phyloP scores from a whole-genome alignment of 345 rosid genomes.

The Eucalyptus leucophloia region DNA sequence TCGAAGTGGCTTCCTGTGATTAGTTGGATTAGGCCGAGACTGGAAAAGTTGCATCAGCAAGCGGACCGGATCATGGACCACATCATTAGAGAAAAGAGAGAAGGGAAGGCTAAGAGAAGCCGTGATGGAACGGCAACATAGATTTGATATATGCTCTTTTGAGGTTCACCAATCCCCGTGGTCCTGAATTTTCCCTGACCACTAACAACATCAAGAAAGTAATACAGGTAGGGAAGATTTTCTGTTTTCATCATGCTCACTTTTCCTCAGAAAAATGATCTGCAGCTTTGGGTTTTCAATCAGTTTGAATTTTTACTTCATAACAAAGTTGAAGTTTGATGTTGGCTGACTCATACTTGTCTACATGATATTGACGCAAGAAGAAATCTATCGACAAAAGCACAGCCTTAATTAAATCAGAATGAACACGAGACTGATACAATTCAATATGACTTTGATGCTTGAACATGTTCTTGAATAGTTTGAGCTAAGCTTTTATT shows the following conservation, averaged over 20 bases:
- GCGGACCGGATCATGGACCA: constrained; percentile 3
- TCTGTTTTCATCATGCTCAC: not conserved
- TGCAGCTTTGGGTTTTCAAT: not conserved
- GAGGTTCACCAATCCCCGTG: not conserved
- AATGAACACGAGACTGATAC: not conserved
- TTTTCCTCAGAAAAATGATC: not conserved
- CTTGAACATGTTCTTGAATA: not conserved
- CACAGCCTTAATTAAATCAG: not conserved
- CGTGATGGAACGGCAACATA: not conserved
- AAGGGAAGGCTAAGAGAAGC: not conserved
- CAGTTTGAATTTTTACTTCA: not conserved
- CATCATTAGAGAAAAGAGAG: constrained; percentile 17
- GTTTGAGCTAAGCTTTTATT: too few relatives aligned
- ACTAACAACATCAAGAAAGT: constrained; percentile 12
- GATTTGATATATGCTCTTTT: constrained; percentile 24
- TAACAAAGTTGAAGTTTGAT: not conserved
- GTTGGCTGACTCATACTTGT: not conserved
- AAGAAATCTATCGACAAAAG: not conserved
- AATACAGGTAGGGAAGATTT: not conserved
- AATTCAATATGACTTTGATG: not conserved
- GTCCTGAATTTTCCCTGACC: not conserved
- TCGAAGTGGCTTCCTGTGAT: not conserved
- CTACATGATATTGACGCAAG: not conserved
- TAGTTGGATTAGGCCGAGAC: not conserved
- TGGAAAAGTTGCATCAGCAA: not conserved